Conservation (phyloP, 2,329 filamentous ascomycete genomes). For the Ambrosiella xylebori region DNA sequence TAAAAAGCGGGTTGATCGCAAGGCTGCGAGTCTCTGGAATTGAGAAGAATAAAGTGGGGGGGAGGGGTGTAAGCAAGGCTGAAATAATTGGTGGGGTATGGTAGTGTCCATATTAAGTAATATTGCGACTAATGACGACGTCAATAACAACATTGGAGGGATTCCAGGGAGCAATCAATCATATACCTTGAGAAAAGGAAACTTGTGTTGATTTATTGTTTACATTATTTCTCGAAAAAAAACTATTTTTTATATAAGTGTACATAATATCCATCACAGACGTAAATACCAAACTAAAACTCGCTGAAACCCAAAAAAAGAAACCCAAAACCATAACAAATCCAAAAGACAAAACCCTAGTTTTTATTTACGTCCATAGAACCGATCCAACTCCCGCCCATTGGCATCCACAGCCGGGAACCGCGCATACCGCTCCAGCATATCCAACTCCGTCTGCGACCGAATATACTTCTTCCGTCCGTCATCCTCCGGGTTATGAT, state of each 20-base stretch:
- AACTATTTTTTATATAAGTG: too few relatives aligned
- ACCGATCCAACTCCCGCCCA: slow-evolving; percentile 29
- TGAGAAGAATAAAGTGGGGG: background rate
- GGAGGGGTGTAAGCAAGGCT: background rate
- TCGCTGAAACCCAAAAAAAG: slow-evolving; percentile 3
- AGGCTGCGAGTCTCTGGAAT: background rate
- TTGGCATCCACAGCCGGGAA: slow-evolving; percentile 47
- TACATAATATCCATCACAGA: too few relatives aligned
- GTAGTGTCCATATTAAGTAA: background rate
- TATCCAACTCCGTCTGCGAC: slow-evolving; percentile 63
- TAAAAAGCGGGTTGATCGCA: background rate
- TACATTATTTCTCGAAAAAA: background rate
- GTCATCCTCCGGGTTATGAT: slow-evolving; percentile 60
- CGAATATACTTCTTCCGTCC: slow-evolving; percentile 66
- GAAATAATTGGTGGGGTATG: background rate
- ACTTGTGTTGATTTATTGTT: background rate
- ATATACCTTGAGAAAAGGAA: background rate
- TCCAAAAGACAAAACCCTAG: background rate
- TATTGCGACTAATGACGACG: background rate
- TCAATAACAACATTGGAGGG: background rate
- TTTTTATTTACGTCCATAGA: slow-evolving; percentile 2
- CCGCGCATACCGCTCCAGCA: slow-evolving; percentile 58
- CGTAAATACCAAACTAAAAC: background rate
- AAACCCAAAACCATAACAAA: slow-evolving; percentile 1
- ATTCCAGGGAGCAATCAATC: background rate